Evolutionary conservation across 495 filamentous ascomycete species (phyloP), one percentile per base, ranked within the genome.

Genomic region (Annulohypoxylon stygium): DNA sequence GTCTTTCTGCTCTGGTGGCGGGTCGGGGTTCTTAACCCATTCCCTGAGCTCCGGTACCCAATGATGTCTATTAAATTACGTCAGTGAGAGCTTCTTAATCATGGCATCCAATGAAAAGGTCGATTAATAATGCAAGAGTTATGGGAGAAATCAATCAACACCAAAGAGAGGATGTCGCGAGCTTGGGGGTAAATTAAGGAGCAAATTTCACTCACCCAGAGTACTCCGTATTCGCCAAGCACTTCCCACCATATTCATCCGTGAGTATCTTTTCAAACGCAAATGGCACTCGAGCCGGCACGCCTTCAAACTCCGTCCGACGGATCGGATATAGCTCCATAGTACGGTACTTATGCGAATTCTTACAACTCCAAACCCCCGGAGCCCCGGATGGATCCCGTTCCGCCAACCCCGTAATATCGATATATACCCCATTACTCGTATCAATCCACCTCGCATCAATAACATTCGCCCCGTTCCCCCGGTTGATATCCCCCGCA

Each of bases 401-500:
- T 77, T 92, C 90, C 47, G 87, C 87, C 26, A 96, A 79, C 25
- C 88, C 93, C n/a, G 93, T 97, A 77, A 97, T 93, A 76, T 97
- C 93, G 77, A 97, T 91, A 83, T 91, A 97, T 62, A 95, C 82
- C 7, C 93, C 93, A 68, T 89, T 96, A 55, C 81, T 78, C 20
- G 87, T 83, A 79, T 97, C 93, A 70, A 97, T 90, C 92, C 92
- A 97, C 18, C 93, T 84, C 41, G 93, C 93, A 80, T 96, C 93
- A 75, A 97, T 97, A 37, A 96, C 86, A 74, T 97, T 97, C 58
- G 83, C 76, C 2, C 93, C 93, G 70, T 88, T 84, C 12, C 91
- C 90, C 34, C 89, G 83, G 16, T 84, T 83, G 6, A 88, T 80
- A 66, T 90, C 84, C 34, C 81, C 79, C 58, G 87, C 83, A 81